These are phyloP conservation scores for Adenanthera pavonina DNA, from an alignment of 306 rosid genomes.

Conservation along the genomic window DNA sequence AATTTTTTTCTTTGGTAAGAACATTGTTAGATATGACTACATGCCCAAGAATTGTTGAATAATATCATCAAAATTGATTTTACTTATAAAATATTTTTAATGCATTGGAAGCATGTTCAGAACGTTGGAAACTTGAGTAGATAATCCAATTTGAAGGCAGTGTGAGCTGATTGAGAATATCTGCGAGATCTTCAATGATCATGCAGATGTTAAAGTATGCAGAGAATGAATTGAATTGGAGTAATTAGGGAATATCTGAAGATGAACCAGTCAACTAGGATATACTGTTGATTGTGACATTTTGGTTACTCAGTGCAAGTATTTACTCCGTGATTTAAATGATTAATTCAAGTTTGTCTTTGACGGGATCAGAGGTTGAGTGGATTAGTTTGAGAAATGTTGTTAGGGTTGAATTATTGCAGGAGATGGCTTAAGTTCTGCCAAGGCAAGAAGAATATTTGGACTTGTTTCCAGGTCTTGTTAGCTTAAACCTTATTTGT, in stretches of 20 bases:
- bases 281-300: not conserved
- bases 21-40: not conserved
- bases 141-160: not conserved
- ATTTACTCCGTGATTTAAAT: not conserved
- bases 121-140: not conserved
- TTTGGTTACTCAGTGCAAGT: not conserved
- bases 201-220: not conserved
- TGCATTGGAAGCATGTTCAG: not conserved
- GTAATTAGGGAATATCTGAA: not conserved
- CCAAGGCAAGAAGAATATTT: not conserved
- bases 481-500: not conserved
- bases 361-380: not conserved
- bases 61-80: not conserved
- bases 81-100: not conserved
- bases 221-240: not conserved
- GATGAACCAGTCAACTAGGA: not conserved
- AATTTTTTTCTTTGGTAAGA: not conserved
- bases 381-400: not conserved
- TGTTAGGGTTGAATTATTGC: constrained; percentile 1
- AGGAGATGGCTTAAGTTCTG: not conserved
- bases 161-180: not conserved
- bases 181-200: not conserved
- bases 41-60: not conserved
- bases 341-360: not conserved
- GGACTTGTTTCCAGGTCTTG: constrained; percentile 8